Evolutionary conservation across 495 filamentous ascomycete species (phyloP), one percentile per base, ranked within the genome.

Genomic region (Neurospora hispaniola): DNA sequence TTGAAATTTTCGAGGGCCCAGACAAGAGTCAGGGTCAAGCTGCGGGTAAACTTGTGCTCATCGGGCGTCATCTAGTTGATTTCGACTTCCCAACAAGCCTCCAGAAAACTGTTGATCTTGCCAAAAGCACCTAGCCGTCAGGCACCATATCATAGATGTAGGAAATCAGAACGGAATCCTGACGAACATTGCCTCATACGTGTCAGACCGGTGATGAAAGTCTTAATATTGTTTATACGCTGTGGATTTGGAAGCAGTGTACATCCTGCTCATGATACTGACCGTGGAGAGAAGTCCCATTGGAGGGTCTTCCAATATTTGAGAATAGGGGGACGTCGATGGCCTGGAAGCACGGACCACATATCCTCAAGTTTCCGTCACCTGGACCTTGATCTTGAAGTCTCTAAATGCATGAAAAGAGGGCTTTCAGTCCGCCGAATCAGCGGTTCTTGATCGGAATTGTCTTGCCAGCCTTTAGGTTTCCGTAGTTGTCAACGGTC

Each of bases 1-100:
- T 98, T 78, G 96, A 98, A 78, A 92, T 98, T 20, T 85, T 93
- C 42, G 93, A 97, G 72, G 83, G 84, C 27, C 83, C 85, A 4
- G 76, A 70, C 23, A 75, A 73, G 66, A 6, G 48, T 59, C 27
- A 69, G 27, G 14, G 35, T 70, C n/a, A 74, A 72, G 16, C 74
- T 72, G 16, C 76, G 80, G 91, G 92, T 70, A 97, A 96, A 80
- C 82, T 97, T 74, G 91, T 96, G 5, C 78, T 97, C 31, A 96
- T 97, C 79, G 93, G 93, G 62, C 83, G 90, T 75, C 86, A 89
- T 27, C 78, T 96, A 82, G 82, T 79, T 73, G 81, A 78, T 75
- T 79, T 75, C 79, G 76, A 86, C 72, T 86, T 88, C 76, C 74
- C 80, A 70, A 72, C 76, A 12, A 86, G 83, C 69, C 75, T 86